Base-by-base conservation (phyloP, 1,284 basidiomycete species). In the Phylloboletellus chloephorus region DNA sequence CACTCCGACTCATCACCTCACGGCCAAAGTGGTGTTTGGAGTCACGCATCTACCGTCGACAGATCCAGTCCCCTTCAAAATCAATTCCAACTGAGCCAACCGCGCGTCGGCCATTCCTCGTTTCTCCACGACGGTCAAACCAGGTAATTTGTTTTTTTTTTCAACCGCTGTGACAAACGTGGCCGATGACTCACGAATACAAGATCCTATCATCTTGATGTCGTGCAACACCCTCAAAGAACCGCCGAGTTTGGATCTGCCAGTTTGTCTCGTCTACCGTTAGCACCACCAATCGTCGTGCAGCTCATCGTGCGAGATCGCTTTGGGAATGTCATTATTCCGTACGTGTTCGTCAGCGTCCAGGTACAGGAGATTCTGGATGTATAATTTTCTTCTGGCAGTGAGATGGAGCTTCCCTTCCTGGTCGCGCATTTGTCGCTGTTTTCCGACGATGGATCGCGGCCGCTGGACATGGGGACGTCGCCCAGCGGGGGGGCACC, bases 341-440 rank as follows among this genome's bases (percentile, higher is more conserved):
- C 82, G 85, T 88, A 71, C 65, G 82, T 75, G 40, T 45, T 39
- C 34, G 43, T 57, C 23, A 43, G 16, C 40, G 33, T 49, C 50
- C 49, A 52, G 43, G 51, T 53, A 41, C 33, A 43, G 31, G 38
- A 37, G 48, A 66, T 48, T 42, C 35, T 49, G 49, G 46, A 56
- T 42, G 56, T 37, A 31, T 42, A 33, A 36, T 48, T 47, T 52
- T 58, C 53, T 42, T 52, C 31, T 52, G 44, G 23, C 45, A 86
- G 89, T 40, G 80, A 86, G 60, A 71, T 78, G 51, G 88, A 91
- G 53, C 68, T 91, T 29, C 85, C 88, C 5, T 93, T 90, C 60
- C 72, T 92, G 41, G 72, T 92, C 44, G 85, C 85, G 22, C 84
- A 89, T 55, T 63, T 90, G 39, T 83, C 83, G 12, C 64, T 92